Percentiles rank a stretch among this genome's conserved stretches.
These are phyloP conservation scores for Colletotrichum coccodes DNA, from an alignment of 2,329 filamentous ascomycete species.

Conservation along the genomic window DNA sequence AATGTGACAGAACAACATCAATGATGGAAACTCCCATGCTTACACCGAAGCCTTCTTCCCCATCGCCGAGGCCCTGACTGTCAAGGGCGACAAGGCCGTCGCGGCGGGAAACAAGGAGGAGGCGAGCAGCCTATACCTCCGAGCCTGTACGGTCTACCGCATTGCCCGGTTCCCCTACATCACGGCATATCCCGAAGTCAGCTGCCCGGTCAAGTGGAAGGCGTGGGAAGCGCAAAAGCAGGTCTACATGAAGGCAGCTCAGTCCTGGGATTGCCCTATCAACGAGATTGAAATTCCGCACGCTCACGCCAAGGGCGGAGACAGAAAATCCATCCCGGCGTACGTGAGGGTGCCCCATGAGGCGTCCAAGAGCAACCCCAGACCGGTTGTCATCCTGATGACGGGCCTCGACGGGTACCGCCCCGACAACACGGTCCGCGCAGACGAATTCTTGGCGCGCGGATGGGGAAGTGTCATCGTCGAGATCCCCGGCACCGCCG, in stretches of 20 bases:
- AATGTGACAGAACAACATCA: slow-evolving; percentile 58
- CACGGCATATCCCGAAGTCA: slow-evolving; percentile 48
- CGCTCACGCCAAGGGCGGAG: slow-evolving; percentile 56
- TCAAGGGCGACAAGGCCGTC: slow-evolving; percentile 61
- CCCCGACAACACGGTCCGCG: slow-evolving; percentile 70
- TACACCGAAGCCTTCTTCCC: slow-evolving; percentile 75
- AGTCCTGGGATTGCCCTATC: slow-evolving; percentile 66
- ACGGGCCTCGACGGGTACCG: slow-evolving; percentile 72
- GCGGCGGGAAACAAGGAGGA: slow-evolving; percentile 57
- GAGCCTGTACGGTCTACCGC: slow-evolving; percentile 77
- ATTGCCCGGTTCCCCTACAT: slow-evolving; percentile 77
- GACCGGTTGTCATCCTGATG: slow-evolving; percentile 65
- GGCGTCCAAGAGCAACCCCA: slow-evolving; percentile 32
- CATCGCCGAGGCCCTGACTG: slow-evolving; percentile 66
- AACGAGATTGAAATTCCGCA: slow-evolving; percentile 72
- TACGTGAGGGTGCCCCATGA: slow-evolving; percentile 70
- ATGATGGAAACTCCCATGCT: slow-evolving; percentile 71
- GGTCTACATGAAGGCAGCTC: slow-evolving; percentile 67
- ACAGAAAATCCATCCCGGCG: slow-evolving; percentile 68
- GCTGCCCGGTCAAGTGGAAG: slow-evolving; percentile 61
- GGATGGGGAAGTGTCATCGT: slow-evolving; percentile 72
- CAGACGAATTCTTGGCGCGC: slow-evolving; percentile 69
- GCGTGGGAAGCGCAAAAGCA: slow-evolving; percentile 75
- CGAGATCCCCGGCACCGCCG: slow-evolving; percentile 63
- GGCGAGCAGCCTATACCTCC: slow-evolving; percentile 73